Evolutionary conservation across 2,329 filamentous ascomycete species (phyloP).

Genomic region (Cladobotryum protrusum): DNA sequence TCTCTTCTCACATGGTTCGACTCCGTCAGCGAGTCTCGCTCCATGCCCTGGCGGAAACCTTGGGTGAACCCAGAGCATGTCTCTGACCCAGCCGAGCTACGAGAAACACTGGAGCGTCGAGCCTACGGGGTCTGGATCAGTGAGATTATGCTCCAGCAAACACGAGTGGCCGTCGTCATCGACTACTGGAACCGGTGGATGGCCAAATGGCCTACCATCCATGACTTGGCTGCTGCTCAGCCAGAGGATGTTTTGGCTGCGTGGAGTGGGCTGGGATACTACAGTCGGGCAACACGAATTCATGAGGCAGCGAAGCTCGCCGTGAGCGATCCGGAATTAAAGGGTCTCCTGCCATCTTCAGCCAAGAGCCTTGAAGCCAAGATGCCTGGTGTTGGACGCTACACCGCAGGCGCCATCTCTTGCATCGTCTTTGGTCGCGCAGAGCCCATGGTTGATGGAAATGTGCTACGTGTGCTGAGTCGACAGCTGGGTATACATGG

Average conservation of each 20-base stretch:
- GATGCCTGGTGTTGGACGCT: slow-evolving; percentile 55
- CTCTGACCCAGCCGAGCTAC: slow-evolving; percentile 28
- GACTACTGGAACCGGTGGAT: slow-evolving; percentile 61
- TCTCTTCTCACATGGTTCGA: slow-evolving; percentile 49
- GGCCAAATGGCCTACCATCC: slow-evolving; percentile 52
- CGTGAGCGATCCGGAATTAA: slow-evolving; percentile 33
- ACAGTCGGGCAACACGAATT: slow-evolving; percentile 56
- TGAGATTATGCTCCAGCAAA: slow-evolving; percentile 63
- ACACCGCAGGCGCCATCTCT: slow-evolving; percentile 57
- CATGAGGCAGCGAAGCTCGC: slow-evolving; percentile 51
- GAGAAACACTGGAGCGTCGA: slow-evolving; percentile 41
- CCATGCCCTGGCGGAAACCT: slow-evolving; percentile 54
- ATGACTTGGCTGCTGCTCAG: slow-evolving; percentile 46
- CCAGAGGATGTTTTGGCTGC: slow-evolving; percentile 51
- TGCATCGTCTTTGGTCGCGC: slow-evolving; percentile 56
- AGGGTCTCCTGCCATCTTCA: slow-evolving; percentile 44
- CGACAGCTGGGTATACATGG: slow-evolving; percentile 52
- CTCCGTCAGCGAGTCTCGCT: slow-evolving; percentile 37
- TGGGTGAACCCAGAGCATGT: slow-evolving; percentile 43
- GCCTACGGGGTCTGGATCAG: slow-evolving; percentile 63
- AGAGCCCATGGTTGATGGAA: slow-evolving; percentile 58
- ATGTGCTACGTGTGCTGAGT: slow-evolving; percentile 55
- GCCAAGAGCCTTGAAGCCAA: slow-evolving; percentile 41
- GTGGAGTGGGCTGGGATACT: slow-evolving; percentile 59
- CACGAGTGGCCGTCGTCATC: slow-evolving; percentile 54